phyloP scores from a whole-genome alignment of 2,329 filamentous ascomycete species.

The Plectosphaerella cucumerina region DNA sequence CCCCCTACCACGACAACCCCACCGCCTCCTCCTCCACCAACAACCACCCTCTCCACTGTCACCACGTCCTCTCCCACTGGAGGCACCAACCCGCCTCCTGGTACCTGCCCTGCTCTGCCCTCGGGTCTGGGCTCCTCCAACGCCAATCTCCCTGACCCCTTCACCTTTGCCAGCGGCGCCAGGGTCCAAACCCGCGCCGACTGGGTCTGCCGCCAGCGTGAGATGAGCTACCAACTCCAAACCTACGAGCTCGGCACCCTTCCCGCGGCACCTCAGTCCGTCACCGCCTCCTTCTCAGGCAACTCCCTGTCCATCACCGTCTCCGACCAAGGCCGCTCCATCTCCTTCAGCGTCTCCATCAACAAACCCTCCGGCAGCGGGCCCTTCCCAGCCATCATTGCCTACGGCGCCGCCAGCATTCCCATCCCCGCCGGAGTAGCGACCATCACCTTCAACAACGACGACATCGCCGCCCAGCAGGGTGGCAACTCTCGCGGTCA shows the following conservation, averaged over 20 bases:
- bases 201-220: slow-evolving; percentile 35
- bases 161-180: slow-evolving; percentile 30
- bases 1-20: not conserved
- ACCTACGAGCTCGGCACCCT: slow-evolving; percentile 32
- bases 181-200: slow-evolving; percentile 30
- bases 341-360: slow-evolving; percentile 25
- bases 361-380: slow-evolving; percentile 23
- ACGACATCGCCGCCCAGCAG: slow-evolving; percentile 33
- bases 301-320: slow-evolving; percentile 29
- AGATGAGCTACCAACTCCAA: slow-evolving; percentile 32
- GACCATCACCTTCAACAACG: slow-evolving; percentile 44
- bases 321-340: slow-evolving; percentile 25
- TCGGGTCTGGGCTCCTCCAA: slow-evolving; percentile 7
- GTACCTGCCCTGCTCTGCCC: slow-evolving; percentile 6
- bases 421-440: slow-evolving; percentile 41
- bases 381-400: slow-evolving; percentile 44
- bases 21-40: not conserved
- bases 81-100: not conserved
- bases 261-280: slow-evolving; percentile 26
- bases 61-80: not conserved
- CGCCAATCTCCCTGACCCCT: slow-evolving; percentile 25
- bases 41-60: slow-evolving; percentile 3
- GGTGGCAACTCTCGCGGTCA: slow-evolving; percentile 37
- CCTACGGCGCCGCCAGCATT: slow-evolving; percentile 36
- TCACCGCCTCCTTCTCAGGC: slow-evolving; percentile 26